phyloP scores from a whole-genome alignment of 2,329 filamentous ascomycete genomes.

The Polychaeton citri region DNA sequence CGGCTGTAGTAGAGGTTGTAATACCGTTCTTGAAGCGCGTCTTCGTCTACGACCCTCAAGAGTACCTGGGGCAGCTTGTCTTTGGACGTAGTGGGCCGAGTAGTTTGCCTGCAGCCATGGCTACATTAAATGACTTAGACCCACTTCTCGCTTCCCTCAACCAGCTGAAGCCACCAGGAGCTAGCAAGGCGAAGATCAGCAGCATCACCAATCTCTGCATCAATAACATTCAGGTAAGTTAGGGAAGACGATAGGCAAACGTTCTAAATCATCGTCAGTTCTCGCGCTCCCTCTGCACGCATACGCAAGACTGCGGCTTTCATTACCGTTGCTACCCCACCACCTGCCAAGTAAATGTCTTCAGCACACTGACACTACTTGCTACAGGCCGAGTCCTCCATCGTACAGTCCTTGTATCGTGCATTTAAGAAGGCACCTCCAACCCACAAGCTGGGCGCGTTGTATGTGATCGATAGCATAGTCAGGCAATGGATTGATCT shows the following conservation, averaged over 20 bases:
- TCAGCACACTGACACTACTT: too few species aligned
- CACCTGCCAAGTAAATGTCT: too few species aligned
- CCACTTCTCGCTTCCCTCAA: slow-evolving; percentile 84
- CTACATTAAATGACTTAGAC: slow-evolving; percentile 70
- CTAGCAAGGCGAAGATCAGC: slow-evolving; percentile 83
- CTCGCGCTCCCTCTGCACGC: too few species aligned
- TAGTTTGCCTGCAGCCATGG: slow-evolving; percentile 21
- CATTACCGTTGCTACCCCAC: too few species aligned
- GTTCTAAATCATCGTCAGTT: not conserved
- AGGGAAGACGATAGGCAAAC: not conserved
- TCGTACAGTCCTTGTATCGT: slow-evolving; percentile 92
- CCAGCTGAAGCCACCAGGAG: slow-evolving; percentile 79
- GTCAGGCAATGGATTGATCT: slow-evolving; percentile 97
- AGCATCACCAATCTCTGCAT: slow-evolving; percentile 79
- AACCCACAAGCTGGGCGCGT: slow-evolving; percentile 94
- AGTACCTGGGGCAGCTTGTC: too few species aligned
- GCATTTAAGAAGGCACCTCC: slow-evolving; percentile 91
- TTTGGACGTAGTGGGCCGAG: too few species aligned
- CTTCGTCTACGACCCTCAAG: not conserved
- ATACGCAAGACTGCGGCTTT: too few species aligned
- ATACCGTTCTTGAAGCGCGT: not conserved
- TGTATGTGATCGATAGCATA: slow-evolving; percentile 99
- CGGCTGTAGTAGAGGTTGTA: not conserved
- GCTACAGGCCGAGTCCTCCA: slow-evolving; percentile 76
- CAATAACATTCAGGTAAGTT: slow-evolving; percentile 71